Percentiles rank a stretch among this genome's conserved stretches.
Conservation (phyloP, 805 yeast species). For the Wickerhamia fluorescens region DNA sequence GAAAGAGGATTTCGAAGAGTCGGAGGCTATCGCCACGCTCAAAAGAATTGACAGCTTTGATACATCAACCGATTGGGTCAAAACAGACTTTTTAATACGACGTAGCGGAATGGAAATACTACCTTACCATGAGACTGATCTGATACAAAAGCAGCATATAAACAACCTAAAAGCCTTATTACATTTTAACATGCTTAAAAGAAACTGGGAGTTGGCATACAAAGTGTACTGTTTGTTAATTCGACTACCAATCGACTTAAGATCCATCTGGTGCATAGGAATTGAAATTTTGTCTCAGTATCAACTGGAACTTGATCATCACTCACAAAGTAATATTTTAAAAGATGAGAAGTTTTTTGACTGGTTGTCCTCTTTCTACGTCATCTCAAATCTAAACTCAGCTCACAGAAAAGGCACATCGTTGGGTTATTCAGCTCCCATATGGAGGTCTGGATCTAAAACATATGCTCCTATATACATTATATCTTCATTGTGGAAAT, state of each 20-base stretch:
- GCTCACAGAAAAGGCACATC: slow-evolving; percentile 3
- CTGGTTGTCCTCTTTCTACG: slow-evolving; percentile 28
- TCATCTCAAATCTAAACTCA: slow-evolving; percentile 8
- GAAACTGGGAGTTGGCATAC: slow-evolving; percentile 52
- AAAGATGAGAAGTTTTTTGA: slow-evolving; percentile 29
- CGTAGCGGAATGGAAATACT: slow-evolving; percentile 14
- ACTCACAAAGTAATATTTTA: slow-evolving; percentile 1
- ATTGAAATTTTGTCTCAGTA: slow-evolving; percentile 40
- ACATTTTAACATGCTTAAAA: slow-evolving; percentile 40
- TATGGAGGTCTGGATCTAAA: slow-evolving; percentile 33
- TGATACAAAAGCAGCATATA: slow-evolving; percentile 19
- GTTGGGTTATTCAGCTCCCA: slow-evolving; percentile 21
- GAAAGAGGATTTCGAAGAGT: slow-evolving; percentile 3
- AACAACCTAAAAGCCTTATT: slow-evolving; percentile 37
- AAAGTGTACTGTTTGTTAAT: slow-evolving; percentile 44
- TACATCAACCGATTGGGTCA: slow-evolving; percentile 11
- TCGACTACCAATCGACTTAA: slow-evolving; percentile 46
- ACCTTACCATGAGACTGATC: slow-evolving; percentile 6
- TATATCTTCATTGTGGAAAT: slow-evolving; percentile 36
- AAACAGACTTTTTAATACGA: slow-evolving; percentile 13
- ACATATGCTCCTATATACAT: slow-evolving; percentile 36
- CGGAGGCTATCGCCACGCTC: slow-evolving; percentile 3
- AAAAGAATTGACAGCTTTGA: slow-evolving; percentile 11
- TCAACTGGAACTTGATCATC: slow-evolving; percentile 1
- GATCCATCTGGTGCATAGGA: slow-evolving; percentile 60